Evolutionary conservation across 1,284 basidiomycete species (phyloP), one percentile per base, ranked within the genome.

Genomic region (Leccinum griseonigrum): DNA sequence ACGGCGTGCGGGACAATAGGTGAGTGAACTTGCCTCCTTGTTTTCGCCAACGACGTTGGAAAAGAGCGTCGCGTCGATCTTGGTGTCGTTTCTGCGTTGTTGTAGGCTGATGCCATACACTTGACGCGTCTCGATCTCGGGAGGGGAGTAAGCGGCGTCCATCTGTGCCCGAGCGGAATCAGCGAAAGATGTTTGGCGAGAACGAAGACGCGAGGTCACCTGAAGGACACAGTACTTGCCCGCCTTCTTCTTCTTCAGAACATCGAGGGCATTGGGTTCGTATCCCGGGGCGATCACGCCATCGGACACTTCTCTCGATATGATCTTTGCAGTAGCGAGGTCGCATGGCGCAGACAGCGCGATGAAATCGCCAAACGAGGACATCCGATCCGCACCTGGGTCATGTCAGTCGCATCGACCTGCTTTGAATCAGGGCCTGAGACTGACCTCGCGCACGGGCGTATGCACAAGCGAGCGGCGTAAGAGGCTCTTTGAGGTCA

Each of bases 281-380:
- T 97, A 99, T 48, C 93, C 95, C 1, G 97, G 97, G 3, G 97
- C 97, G 64, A 99, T 96, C 67, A 99, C 91, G 60, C 97, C 97
- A 76, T 99, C 97, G 0, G 95, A 98, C 7, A 99, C 97, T 76
- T 99, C 97, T 29, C 97, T 87, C 18, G 94, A 96, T 76, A 99
- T 98, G 75, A 99, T 97, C 68, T 88, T 89, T 57, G 97, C 97
- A 10, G 97, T 99, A 3, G 94, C 90, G 38, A 94, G 83, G 76
- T 99, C 97, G 77, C 95, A 97, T 38, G 88, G 86, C 59, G 93
- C 90, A 28, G 95, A 97, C 13, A 99, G 84, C 1, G 95, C 97
- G 71, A 99, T 97, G 76, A 99, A 97, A 80, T 99, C 97, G 28
- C 97, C 97, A 74, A 99, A 99, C 5, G 95, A 98, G 2, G 95